Conservation (phyloP, 805 yeast species). For the Candida tibetensis region DNA sequence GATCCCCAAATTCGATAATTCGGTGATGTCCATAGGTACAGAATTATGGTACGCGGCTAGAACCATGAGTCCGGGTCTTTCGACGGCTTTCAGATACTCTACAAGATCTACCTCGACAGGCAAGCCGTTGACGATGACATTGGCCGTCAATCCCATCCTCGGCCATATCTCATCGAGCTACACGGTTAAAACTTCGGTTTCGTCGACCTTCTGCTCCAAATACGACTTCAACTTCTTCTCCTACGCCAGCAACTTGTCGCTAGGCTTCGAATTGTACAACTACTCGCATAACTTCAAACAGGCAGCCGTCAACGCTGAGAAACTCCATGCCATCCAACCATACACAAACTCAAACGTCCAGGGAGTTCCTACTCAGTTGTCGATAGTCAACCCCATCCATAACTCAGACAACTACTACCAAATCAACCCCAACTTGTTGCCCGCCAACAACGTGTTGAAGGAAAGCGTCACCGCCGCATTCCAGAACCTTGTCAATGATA, state of each 20-base stretch:
- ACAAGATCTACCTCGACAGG: constrained; percentile 85
- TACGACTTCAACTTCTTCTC: constrained; percentile 91
- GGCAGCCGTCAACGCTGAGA: background rate
- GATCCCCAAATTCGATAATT: constrained; percentile 49
- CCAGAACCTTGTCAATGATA: constrained; percentile 47
- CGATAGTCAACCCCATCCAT: constrained; percentile 24
- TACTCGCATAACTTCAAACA: constrained; percentile 1
- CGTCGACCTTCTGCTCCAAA: constrained; percentile 74
- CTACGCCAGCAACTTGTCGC: constrained; percentile 77
- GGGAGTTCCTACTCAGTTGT: background rate
- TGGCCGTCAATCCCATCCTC: constrained; percentile 82
- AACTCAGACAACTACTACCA: constrained; percentile 24
- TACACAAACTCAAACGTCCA: background rate
- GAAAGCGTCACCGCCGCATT: constrained; percentile 50
- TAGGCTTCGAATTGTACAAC: constrained; percentile 85
- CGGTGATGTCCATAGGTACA: constrained; percentile 72
- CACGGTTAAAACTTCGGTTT: constrained; percentile 73
- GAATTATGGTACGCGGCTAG: constrained; percentile 86
- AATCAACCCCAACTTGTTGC: constrained; percentile 24
- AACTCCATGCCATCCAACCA: background rate
- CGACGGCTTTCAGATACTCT: constrained; percentile 80
- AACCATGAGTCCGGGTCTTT: constrained; percentile 85
- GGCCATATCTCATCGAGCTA: constrained; percentile 89
- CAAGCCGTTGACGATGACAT: constrained; percentile 83
- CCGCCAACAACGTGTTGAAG: constrained; percentile 1